phyloP scores from a whole-genome alignment of 805 yeast species.

The Maudiozyma barnettii region DNA sequence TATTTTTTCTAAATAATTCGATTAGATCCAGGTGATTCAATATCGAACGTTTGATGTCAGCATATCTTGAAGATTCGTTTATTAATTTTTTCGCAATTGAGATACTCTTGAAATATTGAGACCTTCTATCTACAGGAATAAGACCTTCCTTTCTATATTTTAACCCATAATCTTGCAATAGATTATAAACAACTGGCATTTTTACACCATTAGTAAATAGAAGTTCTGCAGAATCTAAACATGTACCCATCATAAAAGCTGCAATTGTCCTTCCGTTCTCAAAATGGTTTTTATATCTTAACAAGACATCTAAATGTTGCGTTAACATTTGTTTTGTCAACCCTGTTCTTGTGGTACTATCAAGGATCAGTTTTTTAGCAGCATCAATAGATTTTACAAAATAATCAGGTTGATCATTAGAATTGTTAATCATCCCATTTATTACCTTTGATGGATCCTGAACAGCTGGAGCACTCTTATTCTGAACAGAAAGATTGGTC shows the following conservation, averaged over 20 bases:
- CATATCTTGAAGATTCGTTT: constrained; percentile 14
- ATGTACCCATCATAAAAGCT: constrained; percentile 4
- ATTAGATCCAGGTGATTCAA: constrained; percentile 12
- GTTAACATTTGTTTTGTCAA: constrained; percentile 11
- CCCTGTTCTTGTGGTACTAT: constrained; percentile 14
- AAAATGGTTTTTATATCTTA: constrained; percentile 12
- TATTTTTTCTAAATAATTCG: constrained; percentile 15
- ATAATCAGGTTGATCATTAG: neutral
- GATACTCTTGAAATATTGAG: constrained; percentile 22
- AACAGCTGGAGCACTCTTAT: neutral
- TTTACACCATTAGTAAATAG: constrained; percentile 23
- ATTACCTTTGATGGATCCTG: constrained; percentile 1
- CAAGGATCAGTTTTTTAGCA: constrained; percentile 13
- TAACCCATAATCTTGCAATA: constrained; percentile 23
- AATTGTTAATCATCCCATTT: constrained; percentile 2
- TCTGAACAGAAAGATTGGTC: constrained; percentile 6
- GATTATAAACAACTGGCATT: constrained; percentile 23
- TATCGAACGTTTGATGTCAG: constrained; percentile 13
- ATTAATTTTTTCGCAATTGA: constrained; percentile 21
- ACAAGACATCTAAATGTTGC: constrained; percentile 11
- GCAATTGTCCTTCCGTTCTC: constrained; percentile 10
- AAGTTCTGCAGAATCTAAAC: constrained; percentile 19
- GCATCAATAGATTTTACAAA: constrained; percentile 16
- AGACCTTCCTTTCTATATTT: constrained; percentile 9
- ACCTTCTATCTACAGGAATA: constrained; percentile 15